These are phyloP conservation scores for Picochlorum sp. DNA, from an alignment of 139 green algal species.

Conservation along the genomic window DNA sequence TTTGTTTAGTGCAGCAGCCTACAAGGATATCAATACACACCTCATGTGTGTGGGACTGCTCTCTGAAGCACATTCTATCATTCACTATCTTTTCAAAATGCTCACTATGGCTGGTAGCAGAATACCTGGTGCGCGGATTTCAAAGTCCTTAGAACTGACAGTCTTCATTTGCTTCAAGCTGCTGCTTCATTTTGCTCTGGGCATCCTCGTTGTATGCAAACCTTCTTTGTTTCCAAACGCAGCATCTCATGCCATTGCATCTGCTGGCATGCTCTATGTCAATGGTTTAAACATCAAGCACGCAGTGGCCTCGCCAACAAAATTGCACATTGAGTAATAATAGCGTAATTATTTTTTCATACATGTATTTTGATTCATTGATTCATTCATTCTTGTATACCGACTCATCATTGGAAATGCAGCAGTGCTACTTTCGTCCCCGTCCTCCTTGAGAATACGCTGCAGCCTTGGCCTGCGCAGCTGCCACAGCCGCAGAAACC, in stretches of 20 bases:
- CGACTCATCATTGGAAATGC: too few species aligned
- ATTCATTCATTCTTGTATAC: neutral
- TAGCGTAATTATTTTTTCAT: too few species aligned
- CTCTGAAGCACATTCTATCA: conserved; percentile 21
- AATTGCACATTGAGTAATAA: conserved; percentile 40
- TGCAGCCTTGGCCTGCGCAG: conserved; percentile 1
- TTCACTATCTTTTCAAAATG: conserved; percentile 2
- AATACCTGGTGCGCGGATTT: neutral
- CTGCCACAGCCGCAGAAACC: neutral
- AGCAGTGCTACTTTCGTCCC: neutral
- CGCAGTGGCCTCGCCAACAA: conserved; percentile 17
- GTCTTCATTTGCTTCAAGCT: neutral
- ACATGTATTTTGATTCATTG: too few species aligned
- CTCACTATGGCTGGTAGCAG: neutral
- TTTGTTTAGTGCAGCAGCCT: conserved; percentile 51
- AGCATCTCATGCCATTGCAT: neutral
- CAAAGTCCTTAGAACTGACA: neutral
- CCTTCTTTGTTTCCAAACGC: neutral
- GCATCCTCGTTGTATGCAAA: neutral
- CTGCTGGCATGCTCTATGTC: neutral
- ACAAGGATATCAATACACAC: conserved; percentile 37
- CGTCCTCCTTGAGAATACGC: neutral
- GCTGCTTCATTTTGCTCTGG: neutral
- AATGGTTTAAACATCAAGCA: neutral
- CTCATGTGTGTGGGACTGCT: conserved; percentile 30